Percentiles rank a stretch among this genome's conserved stretches.
These are phyloP conservation scores for Fomitopsis serialis DNA, from an alignment of 768 basidiomycete genomes.

Conservation along the genomic window DNA sequence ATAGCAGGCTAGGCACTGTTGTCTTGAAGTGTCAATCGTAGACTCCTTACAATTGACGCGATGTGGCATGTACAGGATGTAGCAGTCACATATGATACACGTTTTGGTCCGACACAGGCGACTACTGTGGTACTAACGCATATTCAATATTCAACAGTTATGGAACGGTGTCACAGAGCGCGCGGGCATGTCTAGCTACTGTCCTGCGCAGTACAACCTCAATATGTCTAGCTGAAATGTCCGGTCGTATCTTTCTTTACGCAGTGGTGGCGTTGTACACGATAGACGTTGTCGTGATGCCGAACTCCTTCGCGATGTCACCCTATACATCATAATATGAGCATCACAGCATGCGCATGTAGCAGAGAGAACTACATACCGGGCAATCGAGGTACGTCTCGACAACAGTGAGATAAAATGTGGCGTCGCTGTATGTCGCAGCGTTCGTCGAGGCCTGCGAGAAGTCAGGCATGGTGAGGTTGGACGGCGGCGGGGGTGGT, in stretches of 20 bases:
- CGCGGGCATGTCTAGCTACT: too few species aligned
- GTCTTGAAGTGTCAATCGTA: too few species aligned
- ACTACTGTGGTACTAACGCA: too few species aligned
- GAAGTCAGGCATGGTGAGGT: conserved; percentile 8
- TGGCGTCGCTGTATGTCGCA: background rate
- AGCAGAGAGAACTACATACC: conserved; percentile 3
- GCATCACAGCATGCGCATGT: background rate
- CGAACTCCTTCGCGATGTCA: conserved; percentile 8
- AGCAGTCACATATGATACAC: too few species aligned
- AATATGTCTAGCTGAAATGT: too few species aligned
- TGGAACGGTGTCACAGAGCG: too few species aligned
- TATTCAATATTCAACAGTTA: too few species aligned
- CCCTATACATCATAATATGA: conserved; percentile 1
- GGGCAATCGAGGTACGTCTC: conserved; percentile 16
- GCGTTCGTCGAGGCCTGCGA: background rate
- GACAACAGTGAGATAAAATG: conserved; percentile 12
- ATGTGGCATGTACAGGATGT: too few species aligned
- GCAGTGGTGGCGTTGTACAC: conserved; percentile 3
- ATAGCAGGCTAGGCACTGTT: too few species aligned
- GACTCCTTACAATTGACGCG: too few species aligned
- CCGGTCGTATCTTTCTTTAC: background rate
- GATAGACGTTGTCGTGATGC: conserved; percentile 10
- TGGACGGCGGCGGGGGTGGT: conserved; percentile 11
- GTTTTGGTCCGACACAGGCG: too few species aligned
- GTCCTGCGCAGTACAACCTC: too few species aligned